Conservation (phyloP, 139 green algal genomes). For the Closterium sp. region DNA sequence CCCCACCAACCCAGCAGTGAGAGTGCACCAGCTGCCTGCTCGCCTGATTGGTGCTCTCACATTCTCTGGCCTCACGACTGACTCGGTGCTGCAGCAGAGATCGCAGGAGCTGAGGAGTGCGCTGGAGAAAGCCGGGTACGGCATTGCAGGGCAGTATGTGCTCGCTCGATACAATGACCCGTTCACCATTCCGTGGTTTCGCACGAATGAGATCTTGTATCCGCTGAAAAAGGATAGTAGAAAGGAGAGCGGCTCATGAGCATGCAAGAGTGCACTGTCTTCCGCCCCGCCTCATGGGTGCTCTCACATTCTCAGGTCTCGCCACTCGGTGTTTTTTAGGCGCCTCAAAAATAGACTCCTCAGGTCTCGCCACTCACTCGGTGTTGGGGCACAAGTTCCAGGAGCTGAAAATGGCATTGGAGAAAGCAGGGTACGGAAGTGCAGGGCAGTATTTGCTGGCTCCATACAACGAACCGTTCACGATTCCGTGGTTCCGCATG, state of each 20-base stretch:
- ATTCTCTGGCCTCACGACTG: neutral
- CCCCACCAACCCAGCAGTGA: neutral
- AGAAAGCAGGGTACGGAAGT: neutral
- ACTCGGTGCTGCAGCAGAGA: neutral
- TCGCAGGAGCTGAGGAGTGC: neutral
- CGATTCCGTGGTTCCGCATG: neutral
- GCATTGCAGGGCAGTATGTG: neutral
- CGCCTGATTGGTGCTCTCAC: neutral
- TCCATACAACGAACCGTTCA: neutral
- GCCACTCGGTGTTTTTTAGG: too few relatives aligned
- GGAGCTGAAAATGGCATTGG: neutral
- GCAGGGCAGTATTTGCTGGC: neutral
- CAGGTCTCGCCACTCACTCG: too few relatives aligned
- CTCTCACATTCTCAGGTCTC: too few relatives aligned
- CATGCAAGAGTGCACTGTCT: too few relatives aligned
- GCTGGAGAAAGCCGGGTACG: neutral
- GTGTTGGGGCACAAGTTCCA: neutral
- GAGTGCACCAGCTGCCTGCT: neutral
- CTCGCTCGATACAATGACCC: neutral
- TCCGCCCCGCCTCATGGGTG: too few relatives aligned
- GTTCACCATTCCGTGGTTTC: neutral
- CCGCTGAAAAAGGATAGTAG: neutral
- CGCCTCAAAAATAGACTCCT: too few relatives aligned
- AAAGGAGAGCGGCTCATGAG: neutral
- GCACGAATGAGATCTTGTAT: neutral